phyloP scores from a whole-genome alignment of 2,329 filamentous ascomycete genomes.

The Monosporascus sp. region DNA sequence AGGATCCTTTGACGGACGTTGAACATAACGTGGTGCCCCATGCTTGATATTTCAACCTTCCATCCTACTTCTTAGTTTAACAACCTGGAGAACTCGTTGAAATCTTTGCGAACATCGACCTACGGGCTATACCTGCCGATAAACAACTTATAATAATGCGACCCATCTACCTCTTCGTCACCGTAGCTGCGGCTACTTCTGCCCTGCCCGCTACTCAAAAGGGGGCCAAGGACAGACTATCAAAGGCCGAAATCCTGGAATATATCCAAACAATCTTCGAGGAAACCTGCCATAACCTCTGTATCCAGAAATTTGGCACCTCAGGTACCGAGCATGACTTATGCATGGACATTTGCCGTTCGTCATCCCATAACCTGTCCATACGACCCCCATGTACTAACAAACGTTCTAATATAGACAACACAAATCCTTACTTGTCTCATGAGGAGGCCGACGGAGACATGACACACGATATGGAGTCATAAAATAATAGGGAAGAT shows the following conservation, averaged over 20 bases:
- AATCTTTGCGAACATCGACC: no score
- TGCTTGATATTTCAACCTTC: no score
- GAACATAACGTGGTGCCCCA: no score
- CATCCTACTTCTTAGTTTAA: no score
- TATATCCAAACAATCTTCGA: conserved; percentile 7
- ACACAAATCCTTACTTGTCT: neutral
- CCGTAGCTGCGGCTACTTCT: neutral
- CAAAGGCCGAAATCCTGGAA: conserved; percentile 2
- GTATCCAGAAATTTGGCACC: conserved; percentile 8
- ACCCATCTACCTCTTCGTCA: neutral
- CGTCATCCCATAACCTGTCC: conserved; percentile 2
- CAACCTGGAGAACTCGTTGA: no score
- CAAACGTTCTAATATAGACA: neutral
- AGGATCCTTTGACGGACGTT: no score
- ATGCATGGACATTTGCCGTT: conserved; percentile 15
- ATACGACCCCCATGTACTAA: no score
- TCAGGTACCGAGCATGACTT: conserved; percentile 8
- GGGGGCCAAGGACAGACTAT: neutral
- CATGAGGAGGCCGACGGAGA: neutral
- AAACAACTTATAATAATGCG: no score
- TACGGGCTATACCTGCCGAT: no score
- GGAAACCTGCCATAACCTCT: conserved; percentile 12
- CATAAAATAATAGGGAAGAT: no score
- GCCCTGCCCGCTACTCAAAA: neutral
- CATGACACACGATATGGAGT: no score